phyloP scores from a whole-genome alignment of 2,329 filamentous ascomycete genomes.

The Ascocoryne sarcoides region DNA sequence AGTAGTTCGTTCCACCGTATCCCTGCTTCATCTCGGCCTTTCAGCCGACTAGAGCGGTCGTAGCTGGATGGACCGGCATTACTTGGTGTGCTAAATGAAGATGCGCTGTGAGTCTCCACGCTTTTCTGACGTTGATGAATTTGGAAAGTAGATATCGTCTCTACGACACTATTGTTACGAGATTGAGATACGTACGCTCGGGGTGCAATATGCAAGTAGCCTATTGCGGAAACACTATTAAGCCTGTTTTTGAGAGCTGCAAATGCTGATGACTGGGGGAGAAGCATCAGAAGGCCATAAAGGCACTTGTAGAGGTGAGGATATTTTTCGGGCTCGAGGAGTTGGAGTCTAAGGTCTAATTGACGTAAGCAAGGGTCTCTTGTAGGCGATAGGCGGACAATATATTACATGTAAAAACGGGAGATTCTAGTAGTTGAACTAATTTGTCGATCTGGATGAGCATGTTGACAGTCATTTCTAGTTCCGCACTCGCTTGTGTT shows the following conservation, averaged over 20 bases:
- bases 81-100: conserved; percentile 35
- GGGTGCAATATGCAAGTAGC: conserved; percentile 78
- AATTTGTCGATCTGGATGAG: conserved; percentile 98
- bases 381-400: conserved; percentile 5
- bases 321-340: conserved; percentile 90
- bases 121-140: conserved; percentile 26
- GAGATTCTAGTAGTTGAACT: conserved; percentile 91
- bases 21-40: conserved; percentile 71
- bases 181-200: conserved; percentile 56
- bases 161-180: conserved; percentile 29
- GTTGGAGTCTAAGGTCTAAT: conserved; percentile 80
- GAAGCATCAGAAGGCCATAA: conserved; percentile 91
- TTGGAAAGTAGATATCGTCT: conserved; percentile 26
- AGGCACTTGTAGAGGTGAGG: conserved; percentile 96
- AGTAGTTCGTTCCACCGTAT: conserved; percentile 90
- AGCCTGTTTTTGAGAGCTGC: conserved; percentile 92
- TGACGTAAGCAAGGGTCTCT: conserved; percentile 11
- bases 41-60: conserved; percentile 66
- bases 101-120: conserved; percentile 27
- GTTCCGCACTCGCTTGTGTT: conserved; percentile 61
- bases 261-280: conserved; percentile 97
- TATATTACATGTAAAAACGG: conserved; percentile 94
- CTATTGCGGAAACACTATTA: conserved; percentile 95
- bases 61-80: conserved; percentile 47
- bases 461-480: conserved; percentile 98